A percentile compares a stretch with the other conserved stretches of the same genome.
Evolutionary conservation across 768 basidiomycete genomes (phyloP).

Genomic region (Podaxis sp.): DNA sequence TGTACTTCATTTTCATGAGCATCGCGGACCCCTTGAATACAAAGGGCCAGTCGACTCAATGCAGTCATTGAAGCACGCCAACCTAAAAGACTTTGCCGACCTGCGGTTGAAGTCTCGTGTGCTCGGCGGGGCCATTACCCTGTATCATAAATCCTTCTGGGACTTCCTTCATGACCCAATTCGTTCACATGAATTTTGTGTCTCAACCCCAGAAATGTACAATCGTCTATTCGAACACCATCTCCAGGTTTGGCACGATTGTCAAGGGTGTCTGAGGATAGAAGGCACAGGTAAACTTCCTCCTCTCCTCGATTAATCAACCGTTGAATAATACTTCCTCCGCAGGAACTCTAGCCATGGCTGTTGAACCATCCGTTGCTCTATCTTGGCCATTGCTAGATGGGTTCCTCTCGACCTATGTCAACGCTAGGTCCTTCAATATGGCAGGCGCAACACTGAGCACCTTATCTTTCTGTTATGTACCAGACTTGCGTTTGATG

Average conservation of each 20-base stretch:
- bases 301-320: background rate
- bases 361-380: background rate
- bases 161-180: conserved; percentile 3
- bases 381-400: background rate
- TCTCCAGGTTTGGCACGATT: background rate
- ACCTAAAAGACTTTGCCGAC: background rate
- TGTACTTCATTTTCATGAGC: background rate
- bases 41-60: background rate
- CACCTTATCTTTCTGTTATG: background rate
- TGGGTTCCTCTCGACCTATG: background rate
- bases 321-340: background rate
- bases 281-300: background rate
- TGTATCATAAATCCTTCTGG: conserved; percentile 4
- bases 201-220: background rate
- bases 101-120: background rate
- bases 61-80: background rate
- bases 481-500: background rate
- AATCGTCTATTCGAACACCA: background rate
- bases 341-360: background rate
- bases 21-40: background rate
- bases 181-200: background rate
- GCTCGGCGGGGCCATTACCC: background rate
- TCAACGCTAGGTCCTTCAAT: background rate
- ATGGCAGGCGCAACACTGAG: background rate
- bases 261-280: background rate